Conservation (phyloP, 2,329 filamentous ascomycete genomes). For the Clonostachys solani region DNA sequence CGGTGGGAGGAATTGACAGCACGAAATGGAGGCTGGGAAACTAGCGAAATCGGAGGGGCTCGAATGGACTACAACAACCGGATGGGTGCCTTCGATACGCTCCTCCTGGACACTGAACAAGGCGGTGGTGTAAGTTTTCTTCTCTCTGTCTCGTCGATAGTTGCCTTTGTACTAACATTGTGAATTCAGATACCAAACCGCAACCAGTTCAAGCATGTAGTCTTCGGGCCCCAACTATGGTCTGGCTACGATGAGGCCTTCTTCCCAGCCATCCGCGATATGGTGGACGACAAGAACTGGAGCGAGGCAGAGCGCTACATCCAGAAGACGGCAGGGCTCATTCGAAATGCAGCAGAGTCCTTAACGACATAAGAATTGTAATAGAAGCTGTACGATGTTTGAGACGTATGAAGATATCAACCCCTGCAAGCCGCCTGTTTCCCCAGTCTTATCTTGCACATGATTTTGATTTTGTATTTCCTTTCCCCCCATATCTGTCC, state of each 20-base stretch:
- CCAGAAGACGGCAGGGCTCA: conserved; percentile 64
- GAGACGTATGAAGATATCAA: too few species aligned
- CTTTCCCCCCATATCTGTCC: too few species aligned
- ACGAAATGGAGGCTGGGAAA: conserved; percentile 72
- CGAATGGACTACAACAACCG: conserved; percentile 75
- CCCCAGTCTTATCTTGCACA: too few species aligned
- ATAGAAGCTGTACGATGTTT: too few species aligned
- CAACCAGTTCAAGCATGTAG: conserved; percentile 88
- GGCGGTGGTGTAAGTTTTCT: conserved; percentile 66
- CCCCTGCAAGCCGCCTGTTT: too few species aligned
- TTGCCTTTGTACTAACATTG: neutral
- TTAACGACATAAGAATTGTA: too few species aligned
- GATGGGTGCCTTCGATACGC: conserved; percentile 77
- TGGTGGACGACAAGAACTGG: conserved; percentile 70
- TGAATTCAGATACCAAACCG: conserved; percentile 67
- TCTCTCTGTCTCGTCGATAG: neutral
- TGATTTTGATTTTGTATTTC: too few species aligned
- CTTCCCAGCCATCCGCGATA: conserved; percentile 76
- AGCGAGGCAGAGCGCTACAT: conserved; percentile 62
- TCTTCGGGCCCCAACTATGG: conserved; percentile 83
- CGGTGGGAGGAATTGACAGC: conserved; percentile 73
- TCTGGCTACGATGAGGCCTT: conserved; percentile 33
- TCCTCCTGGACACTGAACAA: conserved; percentile 71
- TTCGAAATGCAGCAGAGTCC: conserved; percentile 29
- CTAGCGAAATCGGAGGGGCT: conserved; percentile 58